Evolutionary conservation across 2,329 filamentous ascomycete species (phyloP).

Genomic region (Aspergillus sp.): DNA sequence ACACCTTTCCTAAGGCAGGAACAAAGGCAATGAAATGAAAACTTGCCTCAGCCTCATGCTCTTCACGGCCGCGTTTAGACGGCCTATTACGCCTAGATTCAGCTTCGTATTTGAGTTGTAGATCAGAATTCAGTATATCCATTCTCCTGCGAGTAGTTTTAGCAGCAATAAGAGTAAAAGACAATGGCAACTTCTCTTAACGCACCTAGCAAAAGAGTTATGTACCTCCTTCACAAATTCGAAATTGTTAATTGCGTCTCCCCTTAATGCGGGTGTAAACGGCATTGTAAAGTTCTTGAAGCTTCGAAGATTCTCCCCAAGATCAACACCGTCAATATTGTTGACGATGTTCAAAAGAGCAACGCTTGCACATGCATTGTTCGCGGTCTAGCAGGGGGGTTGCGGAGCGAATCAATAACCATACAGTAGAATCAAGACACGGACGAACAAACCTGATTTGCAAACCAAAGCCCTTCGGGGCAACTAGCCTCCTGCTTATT

Average conservation of each 20-base stretch:
- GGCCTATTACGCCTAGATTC: slow-evolving; percentile 38
- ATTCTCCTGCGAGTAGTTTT: slow-evolving; percentile 55
- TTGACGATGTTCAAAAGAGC: slow-evolving; percentile 92
- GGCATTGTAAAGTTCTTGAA: slow-evolving; percentile 73
- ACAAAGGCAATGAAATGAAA: slow-evolving; percentile 93
- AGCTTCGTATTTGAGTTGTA: slow-evolving; percentile 55
- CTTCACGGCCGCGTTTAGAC: slow-evolving; percentile 42
- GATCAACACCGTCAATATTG: slow-evolving; percentile 66
- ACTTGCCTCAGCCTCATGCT: slow-evolving; percentile 58
- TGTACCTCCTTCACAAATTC: slow-evolving; percentile 77
- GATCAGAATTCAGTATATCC: slow-evolving; percentile 72
- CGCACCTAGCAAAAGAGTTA: slow-evolving; percentile 78
- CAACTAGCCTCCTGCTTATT: slow-evolving; percentile 54
- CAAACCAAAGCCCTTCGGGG: slow-evolving; percentile 79
- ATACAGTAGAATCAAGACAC: not conserved
- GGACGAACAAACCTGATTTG: slow-evolving; percentile 68
- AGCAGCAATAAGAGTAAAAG: not conserved
- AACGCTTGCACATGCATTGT: slow-evolving; percentile 88
- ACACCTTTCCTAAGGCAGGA: slow-evolving; percentile 70
- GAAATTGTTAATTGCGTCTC: slow-evolving; percentile 72
- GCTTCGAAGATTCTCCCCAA: slow-evolving; percentile 67
- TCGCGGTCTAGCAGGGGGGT: slow-evolving; percentile 62
- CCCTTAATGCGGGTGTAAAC: slow-evolving; percentile 71
- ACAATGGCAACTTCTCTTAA: slow-evolving; percentile 2
- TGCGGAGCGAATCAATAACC: slow-evolving; percentile 4